Evolutionary conservation across 2,329 filamentous ascomycete genomes (phyloP), one percentile per base, ranked within the genome.

Genomic region (Periconia macrospinosa): DNA sequence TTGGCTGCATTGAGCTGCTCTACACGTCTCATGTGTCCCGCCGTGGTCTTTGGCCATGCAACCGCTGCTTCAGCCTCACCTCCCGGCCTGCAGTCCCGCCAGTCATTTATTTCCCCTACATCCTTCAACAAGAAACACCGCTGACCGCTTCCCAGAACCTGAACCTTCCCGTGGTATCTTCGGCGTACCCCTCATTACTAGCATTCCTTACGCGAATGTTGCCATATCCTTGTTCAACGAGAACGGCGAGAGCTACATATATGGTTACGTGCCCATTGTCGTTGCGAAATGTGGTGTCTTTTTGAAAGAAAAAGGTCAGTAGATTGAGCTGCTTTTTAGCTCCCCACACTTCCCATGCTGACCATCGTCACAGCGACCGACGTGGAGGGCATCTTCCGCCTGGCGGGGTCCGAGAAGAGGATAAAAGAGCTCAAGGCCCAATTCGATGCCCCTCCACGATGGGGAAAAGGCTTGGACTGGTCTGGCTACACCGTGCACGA

Each of bases 221-320:
- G 94, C 94, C 59, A 99, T 99, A 68, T 97, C 93, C 19, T 84
- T 99, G 27, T 90, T 94, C 61, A 92, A 97, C 71, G 91, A 93
- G 61, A 84, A 94, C 61, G 93, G 93, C 30, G 86, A 94, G 74
- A 96, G 91, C 76, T 97, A 96, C 74, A 97, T 97, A 50, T 99
- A 97, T 74, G 94, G 94, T 68, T 97, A 97, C 69, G 93, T 99
- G 8, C 94, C 94, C 17, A 97, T 99, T 60, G 93, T 99, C 42
- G 93, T 99, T 50, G 94, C 94, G 35, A 99, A 99, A 75, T 97
- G 94, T 73, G 94, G 94, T 58, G 92, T 99, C 3, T 99, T 92
- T 64, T 75, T 99, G 61, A 99, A 99, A 76, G 94, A 99, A 75
- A 97, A 96, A 84, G 94, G 94, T 97, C 75, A 53, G 59, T 56